These are phyloP conservation scores for Rosa multiflora DNA, from an alignment of 306 rosid species.

Conservation along the genomic window DNA sequence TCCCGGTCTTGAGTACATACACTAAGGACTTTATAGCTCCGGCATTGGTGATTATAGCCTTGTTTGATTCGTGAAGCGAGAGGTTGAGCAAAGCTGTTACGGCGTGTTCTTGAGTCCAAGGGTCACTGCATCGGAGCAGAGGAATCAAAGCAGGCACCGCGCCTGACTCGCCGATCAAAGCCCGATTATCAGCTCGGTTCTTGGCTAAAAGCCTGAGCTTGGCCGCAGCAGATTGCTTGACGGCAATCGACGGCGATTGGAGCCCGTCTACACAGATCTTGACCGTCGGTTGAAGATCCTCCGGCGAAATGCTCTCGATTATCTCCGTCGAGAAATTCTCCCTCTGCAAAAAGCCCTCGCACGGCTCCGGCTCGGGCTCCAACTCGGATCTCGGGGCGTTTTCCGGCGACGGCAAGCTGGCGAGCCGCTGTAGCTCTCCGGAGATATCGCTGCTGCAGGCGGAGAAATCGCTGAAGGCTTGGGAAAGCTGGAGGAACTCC, in stretches of 20 bases:
- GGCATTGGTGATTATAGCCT: slow-evolving; percentile 62
- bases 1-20: slow-evolving; percentile 87
- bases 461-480: slow-evolving; percentile 81
- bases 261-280: slow-evolving; percentile 89
- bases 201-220: slow-evolving; percentile 86
- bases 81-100: slow-evolving; percentile 86
- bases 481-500: slow-evolving; percentile 80
- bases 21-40: slow-evolving; percentile 86
- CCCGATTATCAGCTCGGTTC: slow-evolving; percentile 82
- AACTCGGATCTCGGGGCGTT: slow-evolving; percentile 22
- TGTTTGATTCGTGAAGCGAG: slow-evolving; percentile 78
- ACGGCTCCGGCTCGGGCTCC: slow-evolving; percentile 53
- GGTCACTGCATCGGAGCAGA: slow-evolving; percentile 88
- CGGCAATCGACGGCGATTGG: slow-evolving; percentile 64
- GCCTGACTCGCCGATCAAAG: slow-evolving; percentile 84
- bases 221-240: slow-evolving; percentile 94
- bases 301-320: slow-evolving; percentile 95
- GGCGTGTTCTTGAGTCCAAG: slow-evolving; percentile 93
- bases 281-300: slow-evolving; percentile 97
- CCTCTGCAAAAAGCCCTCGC: slow-evolving; percentile 82
- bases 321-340: slow-evolving; percentile 91
- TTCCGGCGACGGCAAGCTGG: slow-evolving; percentile 61
- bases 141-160: slow-evolving; percentile 85
- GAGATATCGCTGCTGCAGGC: slow-evolving; percentile 94
- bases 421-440: slow-evolving; percentile 84